Evolutionary conservation across 129 eudicot species (phyloP).

Genomic region (Deinandra increscens): DNA sequence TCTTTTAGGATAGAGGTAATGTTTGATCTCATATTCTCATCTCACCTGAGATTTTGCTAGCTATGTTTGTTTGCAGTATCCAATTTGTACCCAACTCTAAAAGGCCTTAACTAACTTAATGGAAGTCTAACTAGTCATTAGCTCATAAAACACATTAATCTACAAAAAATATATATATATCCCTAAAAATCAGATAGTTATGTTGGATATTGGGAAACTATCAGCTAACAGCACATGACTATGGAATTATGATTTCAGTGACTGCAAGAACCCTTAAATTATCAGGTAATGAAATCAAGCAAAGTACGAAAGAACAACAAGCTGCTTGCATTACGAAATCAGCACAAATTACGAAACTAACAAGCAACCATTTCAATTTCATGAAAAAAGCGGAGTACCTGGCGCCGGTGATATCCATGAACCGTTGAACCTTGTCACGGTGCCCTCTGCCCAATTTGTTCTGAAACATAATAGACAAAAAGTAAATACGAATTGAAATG

Average conservation of each 20-base stretch:
- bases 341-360: not conserved
- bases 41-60: too few species aligned
- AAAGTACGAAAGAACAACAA: not conserved
- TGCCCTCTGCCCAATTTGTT: conserved; percentile 81
- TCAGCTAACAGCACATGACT: not conserved
- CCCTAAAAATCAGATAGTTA: not conserved
- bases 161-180: not conserved
- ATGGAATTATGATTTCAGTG: not conserved
- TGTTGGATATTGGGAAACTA: not conserved
- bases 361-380: not conserved
- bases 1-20: too few species aligned
- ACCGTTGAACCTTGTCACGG: conserved; percentile 88
- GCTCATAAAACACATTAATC: not conserved
- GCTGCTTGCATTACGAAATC: not conserved
- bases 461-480: conserved; percentile 31
- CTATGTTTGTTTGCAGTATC: too few species aligned
- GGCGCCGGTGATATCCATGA: conserved; percentile 75
- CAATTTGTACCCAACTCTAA: not conserved
- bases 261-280: not conserved
- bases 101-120: not conserved
- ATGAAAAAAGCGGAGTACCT: conserved; percentile 38
- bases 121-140: too few species aligned
- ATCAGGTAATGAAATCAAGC: not conserved
- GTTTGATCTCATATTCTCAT: too few species aligned
- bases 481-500: not conserved